These are phyloP conservation scores for Oryza meridionalis DNA, from an alignment of 176 grass and related monocot species.

Conservation along the genomic window DNA sequence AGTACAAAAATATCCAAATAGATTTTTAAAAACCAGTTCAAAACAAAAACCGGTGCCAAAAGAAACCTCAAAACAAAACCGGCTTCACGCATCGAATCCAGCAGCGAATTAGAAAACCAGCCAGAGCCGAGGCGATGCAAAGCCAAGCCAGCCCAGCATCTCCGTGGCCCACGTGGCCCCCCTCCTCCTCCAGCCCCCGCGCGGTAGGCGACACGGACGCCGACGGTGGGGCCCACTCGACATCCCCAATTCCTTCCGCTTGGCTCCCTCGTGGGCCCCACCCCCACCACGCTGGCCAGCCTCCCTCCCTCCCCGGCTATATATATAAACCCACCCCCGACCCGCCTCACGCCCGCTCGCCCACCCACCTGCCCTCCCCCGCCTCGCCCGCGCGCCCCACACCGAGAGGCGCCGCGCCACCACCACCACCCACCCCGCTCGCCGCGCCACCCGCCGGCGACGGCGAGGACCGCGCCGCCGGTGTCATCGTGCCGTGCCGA, in stretches of 20 bases:
- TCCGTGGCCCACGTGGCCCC: constrained; percentile 23
- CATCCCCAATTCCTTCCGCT: no score
- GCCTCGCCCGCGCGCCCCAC: not conserved
- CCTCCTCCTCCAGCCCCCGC: not conserved
- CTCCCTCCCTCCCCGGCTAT: not conserved
- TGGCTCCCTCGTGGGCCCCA: not conserved
- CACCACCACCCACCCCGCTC: not conserved
- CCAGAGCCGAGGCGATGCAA: not conserved
- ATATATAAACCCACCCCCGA: constrained; percentile 43
- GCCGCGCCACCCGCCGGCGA: not conserved
- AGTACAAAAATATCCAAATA: not conserved
- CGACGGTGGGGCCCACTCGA: not conserved
- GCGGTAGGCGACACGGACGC: constrained; percentile 29
- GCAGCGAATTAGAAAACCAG: constrained; percentile 32
- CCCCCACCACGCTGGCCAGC: constrained; percentile 16
- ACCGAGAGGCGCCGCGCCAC: not conserved
- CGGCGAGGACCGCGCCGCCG: not conserved
- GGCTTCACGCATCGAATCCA: constrained; percentile 37
- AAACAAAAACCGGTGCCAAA: not conserved
- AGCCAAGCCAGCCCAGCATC: not conserved
- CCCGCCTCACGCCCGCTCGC: constrained; percentile 37
- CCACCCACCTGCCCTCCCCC: not conserved
- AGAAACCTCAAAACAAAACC: constrained; percentile 1
- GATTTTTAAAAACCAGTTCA: not conserved
- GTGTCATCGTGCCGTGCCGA: not conserved